Conservation (phyloP, 768 basidiomycete genomes). For the Xanthoconium purpureum region DNA sequence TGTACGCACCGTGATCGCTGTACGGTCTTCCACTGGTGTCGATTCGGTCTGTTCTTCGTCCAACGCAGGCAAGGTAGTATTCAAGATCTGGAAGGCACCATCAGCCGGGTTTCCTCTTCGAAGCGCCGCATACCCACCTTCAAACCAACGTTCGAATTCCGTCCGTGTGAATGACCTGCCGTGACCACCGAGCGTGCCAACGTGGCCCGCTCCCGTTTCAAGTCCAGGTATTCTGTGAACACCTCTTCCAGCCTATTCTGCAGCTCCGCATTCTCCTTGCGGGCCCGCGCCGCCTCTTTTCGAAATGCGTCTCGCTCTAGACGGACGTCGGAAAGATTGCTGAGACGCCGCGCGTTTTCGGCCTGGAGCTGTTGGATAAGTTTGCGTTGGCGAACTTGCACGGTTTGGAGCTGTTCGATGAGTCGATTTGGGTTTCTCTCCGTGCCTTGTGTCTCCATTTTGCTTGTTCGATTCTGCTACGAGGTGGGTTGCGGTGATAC, state of each 20-base stretch:
- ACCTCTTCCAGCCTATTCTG: slow-evolving; percentile 20
- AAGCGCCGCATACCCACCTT: slow-evolving; percentile 7
- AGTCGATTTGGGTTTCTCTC: slow-evolving; percentile 13
- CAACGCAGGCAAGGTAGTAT: background rate
- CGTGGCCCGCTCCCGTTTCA: slow-evolving; percentile 21
- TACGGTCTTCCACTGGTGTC: background rate
- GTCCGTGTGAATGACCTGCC: background rate
- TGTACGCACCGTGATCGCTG: background rate
- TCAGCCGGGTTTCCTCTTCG: background rate
- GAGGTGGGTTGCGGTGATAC: too few species aligned
- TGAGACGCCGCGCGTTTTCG: slow-evolving; percentile 22
- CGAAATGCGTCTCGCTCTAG: slow-evolving; percentile 27
- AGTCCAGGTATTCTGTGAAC: slow-evolving; percentile 16
- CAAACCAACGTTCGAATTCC: background rate
- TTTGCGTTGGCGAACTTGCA: slow-evolving; percentile 24
- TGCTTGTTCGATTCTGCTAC: too few species aligned
- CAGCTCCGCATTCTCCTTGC: slow-evolving; percentile 23
- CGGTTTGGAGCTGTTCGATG: slow-evolving; percentile 26
- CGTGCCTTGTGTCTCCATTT: background rate
- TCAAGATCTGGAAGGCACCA: slow-evolving; percentile 1
- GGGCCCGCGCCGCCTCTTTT: slow-evolving; percentile 16
- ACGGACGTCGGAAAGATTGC: slow-evolving; percentile 26
- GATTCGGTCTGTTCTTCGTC: slow-evolving; percentile 2
- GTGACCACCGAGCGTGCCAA: slow-evolving; percentile 10
- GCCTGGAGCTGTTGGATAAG: slow-evolving; percentile 27